A percentile compares a stretch with the other conserved stretches of the same genome.
phyloP scores from a whole-genome alignment of 371 early-diverging fungal genomes.

The Mucor ambiguus region DNA sequence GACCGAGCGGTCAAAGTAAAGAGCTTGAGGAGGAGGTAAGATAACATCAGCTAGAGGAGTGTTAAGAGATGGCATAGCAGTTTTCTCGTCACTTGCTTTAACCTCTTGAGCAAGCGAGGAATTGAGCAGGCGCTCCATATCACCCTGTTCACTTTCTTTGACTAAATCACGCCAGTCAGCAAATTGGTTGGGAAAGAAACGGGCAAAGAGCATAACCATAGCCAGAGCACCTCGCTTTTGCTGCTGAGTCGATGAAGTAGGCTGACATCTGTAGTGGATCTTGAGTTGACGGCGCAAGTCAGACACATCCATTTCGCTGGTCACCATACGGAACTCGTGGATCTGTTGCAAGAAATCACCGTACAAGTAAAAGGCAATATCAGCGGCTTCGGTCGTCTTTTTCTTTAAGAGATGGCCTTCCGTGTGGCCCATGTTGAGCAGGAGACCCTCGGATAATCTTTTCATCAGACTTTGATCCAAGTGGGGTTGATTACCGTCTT shows the following conservation, averaged over 20 bases:
- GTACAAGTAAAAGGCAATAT: constrained; percentile 87
- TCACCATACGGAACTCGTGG: constrained; percentile 72
- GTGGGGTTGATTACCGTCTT: constrained; percentile 79
- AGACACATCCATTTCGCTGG: constrained; percentile 72
- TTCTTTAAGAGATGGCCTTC: constrained; percentile 67
- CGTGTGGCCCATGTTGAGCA: constrained; percentile 74
- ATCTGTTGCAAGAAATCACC: constrained; percentile 93
- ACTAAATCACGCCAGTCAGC: constrained; percentile 91
- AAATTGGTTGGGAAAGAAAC: constrained; percentile 50
- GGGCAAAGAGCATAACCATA: constrained; percentile 69
- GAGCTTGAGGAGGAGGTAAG: constrained; percentile 63
- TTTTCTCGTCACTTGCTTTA: constrained; percentile 16
- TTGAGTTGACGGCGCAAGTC: constrained; percentile 80
- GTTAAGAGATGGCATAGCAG: constrained; percentile 30
- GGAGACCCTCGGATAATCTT: constrained; percentile 81
- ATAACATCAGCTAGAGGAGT: constrained; percentile 36
- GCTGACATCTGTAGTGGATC: constrained; percentile 82
- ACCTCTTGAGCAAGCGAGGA: constrained; percentile 39
- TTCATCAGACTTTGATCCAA: constrained; percentile 85
- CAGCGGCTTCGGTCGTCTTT: constrained; percentile 75
- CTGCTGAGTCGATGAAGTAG: constrained; percentile 56
- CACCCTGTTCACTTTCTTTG: constrained; percentile 73
- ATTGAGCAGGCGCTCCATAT: constrained; percentile 63
- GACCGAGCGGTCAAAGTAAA: constrained; percentile 87
- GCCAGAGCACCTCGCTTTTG: constrained; percentile 77